These are phyloP conservation scores for Coelastrella sp. DNA, from an alignment of 139 green algal genomes.

Conservation along the genomic window DNA sequence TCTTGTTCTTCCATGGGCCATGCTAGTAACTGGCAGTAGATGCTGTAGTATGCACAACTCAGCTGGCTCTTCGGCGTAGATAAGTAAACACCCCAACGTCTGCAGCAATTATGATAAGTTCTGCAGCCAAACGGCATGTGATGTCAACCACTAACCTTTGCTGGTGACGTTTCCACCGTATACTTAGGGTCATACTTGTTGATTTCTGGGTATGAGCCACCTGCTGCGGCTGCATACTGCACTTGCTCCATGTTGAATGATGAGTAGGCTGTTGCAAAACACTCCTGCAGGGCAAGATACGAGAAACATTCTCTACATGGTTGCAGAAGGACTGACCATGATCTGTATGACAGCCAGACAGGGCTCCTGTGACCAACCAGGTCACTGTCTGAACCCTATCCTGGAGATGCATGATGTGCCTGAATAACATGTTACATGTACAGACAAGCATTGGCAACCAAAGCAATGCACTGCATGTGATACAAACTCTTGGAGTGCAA, in stretches of 20 bases:
- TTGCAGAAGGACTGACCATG: too few species aligned
- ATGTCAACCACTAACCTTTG: background rate
- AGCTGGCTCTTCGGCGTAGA: background rate
- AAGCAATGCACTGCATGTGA: too few species aligned
- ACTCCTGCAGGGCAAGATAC: constrained; percentile 22
- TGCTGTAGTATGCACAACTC: too few species aligned
- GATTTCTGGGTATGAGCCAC: background rate
- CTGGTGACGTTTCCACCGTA: background rate
- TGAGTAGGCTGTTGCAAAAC: constrained; percentile 34
- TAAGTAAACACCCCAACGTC: too few species aligned
- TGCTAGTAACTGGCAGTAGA: too few species aligned
- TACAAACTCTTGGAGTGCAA: too few species aligned
- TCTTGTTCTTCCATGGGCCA: too few species aligned
- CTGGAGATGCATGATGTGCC: too few species aligned
- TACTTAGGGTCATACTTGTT: constrained; percentile 47
- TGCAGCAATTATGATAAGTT: too few species aligned
- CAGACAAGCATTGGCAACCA: too few species aligned
- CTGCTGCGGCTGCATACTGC: constrained; percentile 40
- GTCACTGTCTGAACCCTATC: background rate
- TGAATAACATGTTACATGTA: too few species aligned
- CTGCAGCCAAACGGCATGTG: too few species aligned
- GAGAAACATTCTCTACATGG: background rate
- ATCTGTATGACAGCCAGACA: background rate
- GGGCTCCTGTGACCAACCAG: background rate
- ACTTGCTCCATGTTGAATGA: constrained; percentile 40